Base-by-base conservation (phyloP, 2,329 filamentous ascomycete species). In the Colletotrichum paranaense region DNA sequence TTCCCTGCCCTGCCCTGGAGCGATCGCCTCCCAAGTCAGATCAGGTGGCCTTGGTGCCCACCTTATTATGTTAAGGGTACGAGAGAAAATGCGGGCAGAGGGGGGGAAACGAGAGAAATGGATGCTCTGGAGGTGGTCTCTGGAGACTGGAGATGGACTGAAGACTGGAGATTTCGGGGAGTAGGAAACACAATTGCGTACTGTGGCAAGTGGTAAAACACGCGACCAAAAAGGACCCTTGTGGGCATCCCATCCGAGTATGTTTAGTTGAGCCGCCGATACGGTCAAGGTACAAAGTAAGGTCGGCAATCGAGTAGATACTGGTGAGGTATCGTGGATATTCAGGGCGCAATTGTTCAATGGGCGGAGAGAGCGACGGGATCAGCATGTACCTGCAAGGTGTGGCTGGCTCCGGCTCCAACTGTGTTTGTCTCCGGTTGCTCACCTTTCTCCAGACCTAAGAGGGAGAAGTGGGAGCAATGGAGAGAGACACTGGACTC, bases 381-480 rank as follows among this genome's bases (percentile, higher is more conserved):
- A 64, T 56, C 14, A 46, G 24, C 56, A 58, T 65, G 71, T 71
- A 71, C 28, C 67, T 62, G 56, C 67, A 73, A 71, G 60, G 71
- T 73, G 62, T 62, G 71, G 42, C 67, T 62, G 28, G 56, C 55
- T 52, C n/a, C 58, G 59, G 38, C 57, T 35, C 35, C 60, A 19
- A 73, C 55, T 73, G 67, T 73, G 60, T 66, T 62, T 70, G 62
- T 26, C 28, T 55, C 14, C 22, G 62, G 28, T 5, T 24, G 30
- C 35, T 56, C 57, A 30, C 28, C 42, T 46, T 58, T 58, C 63
- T 58, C 52, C 53, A 58, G 53, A 58, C 22, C 57, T 16, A 53
- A 65, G 22, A 22, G 7, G 14, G 6, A 30, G 16, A 65, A 16
- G 22, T 24, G 30, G 62, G 30, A 65, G 62, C 30, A 32, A 32